These are phyloP conservation scores for Angomonas deanei DNA, from an alignment of 208 protist species.

Conservation along the genomic window DNA sequence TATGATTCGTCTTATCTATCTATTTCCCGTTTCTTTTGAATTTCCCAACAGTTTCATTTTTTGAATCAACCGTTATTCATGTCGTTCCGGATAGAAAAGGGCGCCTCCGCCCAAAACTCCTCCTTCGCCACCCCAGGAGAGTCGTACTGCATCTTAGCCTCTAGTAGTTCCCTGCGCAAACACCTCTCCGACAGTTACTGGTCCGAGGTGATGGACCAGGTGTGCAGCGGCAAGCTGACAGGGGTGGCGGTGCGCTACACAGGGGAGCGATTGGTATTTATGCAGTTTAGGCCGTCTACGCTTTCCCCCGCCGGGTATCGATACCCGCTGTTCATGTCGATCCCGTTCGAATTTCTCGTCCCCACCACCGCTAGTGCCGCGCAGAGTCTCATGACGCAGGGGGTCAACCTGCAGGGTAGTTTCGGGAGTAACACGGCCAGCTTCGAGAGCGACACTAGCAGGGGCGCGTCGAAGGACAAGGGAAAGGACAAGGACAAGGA, in stretches of 20 bases:
- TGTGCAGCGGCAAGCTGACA: slow-evolving; percentile 79
- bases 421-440: slow-evolving; percentile 20
- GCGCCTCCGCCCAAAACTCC: slow-evolving; percentile 18
- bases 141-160: slow-evolving; percentile 65
- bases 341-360: slow-evolving; percentile 84
- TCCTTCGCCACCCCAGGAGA: slow-evolving; percentile 73
- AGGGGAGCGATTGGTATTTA: slow-evolving; percentile 73
- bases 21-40: slow-evolving; percentile 6
- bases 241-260: slow-evolving; percentile 86
- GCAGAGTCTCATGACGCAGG: slow-evolving; percentile 28
- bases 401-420: slow-evolving; percentile 32
- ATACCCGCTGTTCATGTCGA: slow-evolving; percentile 87
- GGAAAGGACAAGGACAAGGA: not conserved
- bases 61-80: slow-evolving; percentile 12
- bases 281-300: slow-evolving; percentile 74
- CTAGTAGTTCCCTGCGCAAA: slow-evolving; percentile 56
- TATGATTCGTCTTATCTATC: not conserved
- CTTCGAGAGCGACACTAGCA: slow-evolving; percentile 9
- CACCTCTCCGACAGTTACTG: slow-evolving; percentile 88
- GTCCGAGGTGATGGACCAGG: slow-evolving; percentile 85
- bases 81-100: slow-evolving; percentile 32
- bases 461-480: not conserved
- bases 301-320: slow-evolving; percentile 76
- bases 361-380: slow-evolving; percentile 24
- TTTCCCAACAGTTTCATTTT: not conserved